These are phyloP conservation scores for Penicillium palitans DNA, from an alignment of 2,329 filamentous ascomycete species.

Conservation along the genomic window DNA sequence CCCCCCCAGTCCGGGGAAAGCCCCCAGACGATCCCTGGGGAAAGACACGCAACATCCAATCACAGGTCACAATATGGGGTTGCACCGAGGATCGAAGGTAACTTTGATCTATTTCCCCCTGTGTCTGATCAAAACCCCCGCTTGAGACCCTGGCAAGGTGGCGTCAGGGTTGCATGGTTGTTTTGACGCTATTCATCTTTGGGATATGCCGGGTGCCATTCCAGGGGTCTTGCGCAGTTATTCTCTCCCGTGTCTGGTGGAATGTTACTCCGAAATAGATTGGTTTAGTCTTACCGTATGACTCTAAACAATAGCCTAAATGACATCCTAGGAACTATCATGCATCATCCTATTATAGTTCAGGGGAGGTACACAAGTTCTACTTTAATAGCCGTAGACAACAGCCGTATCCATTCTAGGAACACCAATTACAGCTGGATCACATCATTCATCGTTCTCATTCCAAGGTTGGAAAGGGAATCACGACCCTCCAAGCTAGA, in stretches of 20 bases:
- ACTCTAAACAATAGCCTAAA: not conserved
- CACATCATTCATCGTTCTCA: not conserved
- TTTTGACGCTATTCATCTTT: not conserved
- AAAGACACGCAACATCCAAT: not conserved
- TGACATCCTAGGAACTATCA: not conserved
- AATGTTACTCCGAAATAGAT: not conserved
- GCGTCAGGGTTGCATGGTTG: slow-evolving; percentile 10
- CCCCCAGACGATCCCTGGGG: slow-evolving; percentile 9
- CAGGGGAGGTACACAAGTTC: not conserved
- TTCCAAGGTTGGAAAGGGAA: not conserved
- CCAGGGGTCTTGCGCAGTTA: not conserved
- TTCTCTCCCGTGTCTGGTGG: slow-evolving; percentile 4
- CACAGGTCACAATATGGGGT: not conserved
- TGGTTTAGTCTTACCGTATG: not conserved
- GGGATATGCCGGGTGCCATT: not conserved
- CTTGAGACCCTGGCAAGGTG: not conserved
- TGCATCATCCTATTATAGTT: not conserved
- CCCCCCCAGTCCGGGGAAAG: slow-evolving; percentile 11
- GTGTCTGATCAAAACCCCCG: not conserved
- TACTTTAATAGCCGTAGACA: not conserved
- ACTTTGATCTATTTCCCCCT: not conserved
- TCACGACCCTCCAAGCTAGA: not conserved
- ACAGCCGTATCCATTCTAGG: not conserved
- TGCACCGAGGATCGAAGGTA: not conserved
- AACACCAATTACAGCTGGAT: not conserved